Evolutionary conservation across 176 grass and related monocot genomes (phyloP), one percentile per base, ranked within the genome.

Genomic region (Oryza australiensis): DNA sequence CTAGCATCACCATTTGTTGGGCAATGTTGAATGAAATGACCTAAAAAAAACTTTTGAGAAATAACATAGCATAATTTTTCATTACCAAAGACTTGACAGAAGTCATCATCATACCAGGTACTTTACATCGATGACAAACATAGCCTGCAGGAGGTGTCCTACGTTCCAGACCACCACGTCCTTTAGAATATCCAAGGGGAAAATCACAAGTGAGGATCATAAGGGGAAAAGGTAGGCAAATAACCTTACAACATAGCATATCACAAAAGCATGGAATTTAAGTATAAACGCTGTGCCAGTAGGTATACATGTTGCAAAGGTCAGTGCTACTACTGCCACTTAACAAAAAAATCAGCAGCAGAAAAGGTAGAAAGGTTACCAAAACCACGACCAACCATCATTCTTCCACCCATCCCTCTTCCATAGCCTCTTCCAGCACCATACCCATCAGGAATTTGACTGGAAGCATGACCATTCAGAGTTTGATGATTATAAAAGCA

Each of bases 1-100:
- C 89, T 91, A 78, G 91, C 78, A 83, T 99, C 93, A 68, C 97
- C 97, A 81, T 99, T 99, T 74, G 97, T 99, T 57, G 93, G 89
- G 74, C 97, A 99, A 78, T 99, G 97, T 74, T 96, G 97, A 82
- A 99, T 99, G 78, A 99, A 99, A 86, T 99, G 97, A 20, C 97
- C 97, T 99, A 83, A 80, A 48, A 86, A 86, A 55, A 24, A 71
- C 67, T 35, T 32, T 18, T 62, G 28, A 84, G 74, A 37, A 27
- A 66, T 57, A 85, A 62, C 38, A 81, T 42, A 62, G 34, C 20
- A 64, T 43, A 74, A 75, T 38, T 69, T 66, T n/a, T 27, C 55
- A 30, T 70, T 24, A 72, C 26, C 26, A 70, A 72, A 80, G 15
- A 73, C 33, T 80, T 68, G 55, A 78, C 27, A 55, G 6, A 8